A percentile compares a stretch with the other conserved stretches of the same genome.
Evolutionary conservation across 306 rosid species (phyloP).

Genomic region (Corylus americana): DNA sequence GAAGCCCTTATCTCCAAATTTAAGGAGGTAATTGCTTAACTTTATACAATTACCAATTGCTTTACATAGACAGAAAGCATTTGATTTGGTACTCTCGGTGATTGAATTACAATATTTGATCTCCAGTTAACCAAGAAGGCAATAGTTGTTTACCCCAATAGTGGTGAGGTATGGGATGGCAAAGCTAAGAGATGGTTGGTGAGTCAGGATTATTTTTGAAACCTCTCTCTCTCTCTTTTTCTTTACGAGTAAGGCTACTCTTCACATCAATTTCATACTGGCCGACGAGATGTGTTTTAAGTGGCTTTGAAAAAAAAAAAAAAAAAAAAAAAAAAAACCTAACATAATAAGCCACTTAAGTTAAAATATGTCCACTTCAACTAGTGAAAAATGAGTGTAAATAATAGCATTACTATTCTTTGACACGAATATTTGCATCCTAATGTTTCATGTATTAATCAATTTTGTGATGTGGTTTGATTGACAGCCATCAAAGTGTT

Average conservation of each 20-base stretch:
- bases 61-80: not conserved
- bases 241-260: too few relatives aligned
- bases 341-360: too few relatives aligned
- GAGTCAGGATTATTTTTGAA: constrained; percentile 24
- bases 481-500: constrained; percentile 77
- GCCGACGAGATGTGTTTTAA: too few relatives aligned
- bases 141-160: constrained; percentile 79
- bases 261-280: too few relatives aligned
- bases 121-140: constrained; percentile 76
- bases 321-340: too few relatives aligned
- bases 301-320: too few relatives aligned
- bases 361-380: too few relatives aligned
- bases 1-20: constrained; percentile 65
- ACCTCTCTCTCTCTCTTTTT: not conserved
- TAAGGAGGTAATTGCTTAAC: constrained; percentile 47
- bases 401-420: not conserved
- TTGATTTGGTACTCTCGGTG: constrained; percentile 4
- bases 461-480: constrained; percentile 22
- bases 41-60: not conserved
- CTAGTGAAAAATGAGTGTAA: too few relatives aligned
- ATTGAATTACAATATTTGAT: constrained; percentile 5
- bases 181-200: constrained; percentile 85
- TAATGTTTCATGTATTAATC: constrained; percentile 11
- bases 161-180: constrained; percentile 93
- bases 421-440: not conserved